Conservation (phyloP, 1,284 basidiomycete genomes). For the Inonotus obliquus region DNA sequence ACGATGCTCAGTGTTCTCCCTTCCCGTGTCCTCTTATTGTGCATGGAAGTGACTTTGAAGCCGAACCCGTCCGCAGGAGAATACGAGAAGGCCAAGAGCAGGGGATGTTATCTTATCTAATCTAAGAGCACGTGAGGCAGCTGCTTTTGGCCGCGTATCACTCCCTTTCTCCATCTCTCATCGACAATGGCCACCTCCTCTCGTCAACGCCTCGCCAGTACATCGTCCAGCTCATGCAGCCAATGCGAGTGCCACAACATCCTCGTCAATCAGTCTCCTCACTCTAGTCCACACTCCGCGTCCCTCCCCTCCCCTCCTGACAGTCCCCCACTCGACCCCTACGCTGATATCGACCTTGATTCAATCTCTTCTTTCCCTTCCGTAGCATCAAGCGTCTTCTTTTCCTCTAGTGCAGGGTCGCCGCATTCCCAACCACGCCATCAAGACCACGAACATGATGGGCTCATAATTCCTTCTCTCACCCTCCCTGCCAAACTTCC, state of each 20-base stretch:
- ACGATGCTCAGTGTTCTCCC: too few species aligned
- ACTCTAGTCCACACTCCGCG: conserved; percentile 44
- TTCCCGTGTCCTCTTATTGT: too few species aligned
- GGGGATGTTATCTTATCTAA: neutral
- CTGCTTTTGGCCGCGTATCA: neutral
- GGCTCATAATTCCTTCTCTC: conserved; percentile 67
- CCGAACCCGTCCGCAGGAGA: too few species aligned
- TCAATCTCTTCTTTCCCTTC: conserved; percentile 69
- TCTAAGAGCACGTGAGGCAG: neutral
- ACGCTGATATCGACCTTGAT: conserved; percentile 24
- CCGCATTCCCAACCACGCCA: conserved; percentile 36
- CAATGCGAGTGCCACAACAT: conserved; percentile 4
- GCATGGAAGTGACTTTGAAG: too few species aligned
- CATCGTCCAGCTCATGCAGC: neutral
- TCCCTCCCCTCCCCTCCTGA: conserved; percentile 47
- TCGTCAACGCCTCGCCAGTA: neutral
- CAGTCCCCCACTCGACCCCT: conserved; percentile 38
- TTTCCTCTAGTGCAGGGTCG: conserved; percentile 62
- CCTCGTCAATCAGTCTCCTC: conserved; percentile 18
- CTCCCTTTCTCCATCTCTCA: neutral
- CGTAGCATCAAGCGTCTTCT: conserved; percentile 71
- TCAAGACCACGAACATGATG: conserved; percentile 36
- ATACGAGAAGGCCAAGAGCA: neutral
- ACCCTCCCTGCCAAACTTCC: conserved; percentile 53
- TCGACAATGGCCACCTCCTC: neutral